These are phyloP conservation scores for Gaeumannomyces sp. DNA, from an alignment of 2,329 filamentous ascomycete genomes.

Conservation along the genomic window DNA sequence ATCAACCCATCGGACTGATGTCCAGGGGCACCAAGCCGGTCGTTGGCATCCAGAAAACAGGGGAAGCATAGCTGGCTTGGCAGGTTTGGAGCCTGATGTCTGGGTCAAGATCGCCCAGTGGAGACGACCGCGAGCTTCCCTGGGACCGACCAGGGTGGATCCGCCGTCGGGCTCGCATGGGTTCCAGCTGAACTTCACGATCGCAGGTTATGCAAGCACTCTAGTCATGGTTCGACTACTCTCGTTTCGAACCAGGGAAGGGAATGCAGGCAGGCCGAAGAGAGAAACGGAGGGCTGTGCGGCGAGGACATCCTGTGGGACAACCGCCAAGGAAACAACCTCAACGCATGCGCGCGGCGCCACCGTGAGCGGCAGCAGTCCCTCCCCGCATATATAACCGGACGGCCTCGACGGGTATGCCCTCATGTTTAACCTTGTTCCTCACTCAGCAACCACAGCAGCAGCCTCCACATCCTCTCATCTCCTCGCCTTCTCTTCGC, in stretches of 20 bases:
- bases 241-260: neutral
- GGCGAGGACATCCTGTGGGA: no score
- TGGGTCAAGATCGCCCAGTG: no score
- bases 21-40: neutral
- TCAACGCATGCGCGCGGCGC: no score
- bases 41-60: no score
- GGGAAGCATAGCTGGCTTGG: neutral
- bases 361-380: neutral
- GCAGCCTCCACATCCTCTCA: neutral
- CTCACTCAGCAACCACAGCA: constrained; percentile 7
- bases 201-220: neutral
- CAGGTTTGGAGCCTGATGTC: neutral
- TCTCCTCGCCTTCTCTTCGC: constrained; percentile 3
- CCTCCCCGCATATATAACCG: constrained; percentile 6
- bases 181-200: neutral
- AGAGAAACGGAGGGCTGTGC: no score
- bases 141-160: neutral
- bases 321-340: neutral
- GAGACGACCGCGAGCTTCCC: neutral
- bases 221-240: neutral
- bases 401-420: neutral
- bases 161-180: neutral
- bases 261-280: no score
- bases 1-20: neutral
- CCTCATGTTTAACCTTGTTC: neutral